A percentile compares a stretch with the other conserved stretches of the same genome.
Conservation (phyloP, 495 filamentous ascomycete genomes). For the Aspergillus incahuasiensis region DNA sequence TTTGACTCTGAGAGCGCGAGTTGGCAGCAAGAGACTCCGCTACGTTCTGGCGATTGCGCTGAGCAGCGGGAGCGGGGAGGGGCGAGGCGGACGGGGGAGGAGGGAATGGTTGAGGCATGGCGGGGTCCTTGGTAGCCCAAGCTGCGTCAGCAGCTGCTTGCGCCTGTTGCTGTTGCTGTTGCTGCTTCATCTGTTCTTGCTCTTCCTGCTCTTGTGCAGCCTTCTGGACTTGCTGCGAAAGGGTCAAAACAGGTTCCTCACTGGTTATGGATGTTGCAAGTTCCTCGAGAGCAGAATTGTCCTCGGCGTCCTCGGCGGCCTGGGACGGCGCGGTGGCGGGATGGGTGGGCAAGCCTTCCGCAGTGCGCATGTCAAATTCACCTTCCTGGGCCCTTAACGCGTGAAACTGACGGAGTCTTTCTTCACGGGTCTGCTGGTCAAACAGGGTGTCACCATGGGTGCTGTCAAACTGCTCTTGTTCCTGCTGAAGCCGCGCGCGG, state of each 20-base stretch:
- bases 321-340: conserved; percentile 22
- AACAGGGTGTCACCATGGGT: conserved; percentile 39
- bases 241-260: conserved; percentile 50
- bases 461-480: conserved; percentile 59
- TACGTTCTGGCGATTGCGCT: conserved; percentile 75
- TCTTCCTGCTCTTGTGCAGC: conserved; percentile 54
- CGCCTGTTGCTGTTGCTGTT: conserved; percentile 24
- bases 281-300: conserved; percentile 9
- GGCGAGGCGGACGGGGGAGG: conserved; percentile 69
- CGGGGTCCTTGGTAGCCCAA: conserved; percentile 53
- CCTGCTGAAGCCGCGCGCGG: conserved; percentile 55
- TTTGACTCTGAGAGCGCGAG: conserved; percentile 70
- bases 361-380: conserved; percentile 38
- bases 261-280: conserved; percentile 20
- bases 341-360: conserved; percentile 41
- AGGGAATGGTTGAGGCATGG: conserved; percentile 75
- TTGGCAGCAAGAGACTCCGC: conserved; percentile 73
- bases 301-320: conserved; percentile 20
- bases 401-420: conserved; percentile 62
- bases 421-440: conserved; percentile 51
- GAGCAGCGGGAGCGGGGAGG: conserved; percentile 79
- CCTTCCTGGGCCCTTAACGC: conserved; percentile 52
- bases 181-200: conserved; percentile 41
- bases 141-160: conserved; percentile 50
- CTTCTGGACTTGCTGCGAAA: conserved; percentile 66